Evolutionary conservation across 139 green algal species (phyloP).

Genomic region (Closterium sp.): DNA sequence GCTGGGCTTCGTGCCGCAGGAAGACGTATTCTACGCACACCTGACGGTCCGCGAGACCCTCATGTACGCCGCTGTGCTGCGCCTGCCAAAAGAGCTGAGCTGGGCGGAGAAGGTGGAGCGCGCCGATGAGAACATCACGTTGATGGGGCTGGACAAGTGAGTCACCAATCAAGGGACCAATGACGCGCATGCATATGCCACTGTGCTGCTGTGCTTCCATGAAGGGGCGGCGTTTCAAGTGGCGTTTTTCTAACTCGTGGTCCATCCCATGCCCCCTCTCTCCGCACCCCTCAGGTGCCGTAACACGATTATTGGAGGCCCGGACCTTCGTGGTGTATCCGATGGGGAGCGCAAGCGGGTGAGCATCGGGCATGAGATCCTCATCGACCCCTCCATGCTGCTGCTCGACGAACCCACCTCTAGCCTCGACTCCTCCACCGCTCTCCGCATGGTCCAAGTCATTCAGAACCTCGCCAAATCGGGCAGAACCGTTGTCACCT

Average conservation of each 20-base stretch:
- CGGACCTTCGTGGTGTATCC: constrained; percentile 59
- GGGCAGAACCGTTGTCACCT: constrained; percentile 66
- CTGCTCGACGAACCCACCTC: constrained; percentile 81
- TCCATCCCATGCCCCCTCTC: no score
- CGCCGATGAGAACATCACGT: no score
- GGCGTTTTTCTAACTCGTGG: no score
- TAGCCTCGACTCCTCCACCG: constrained; percentile 87
- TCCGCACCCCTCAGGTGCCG: no score
- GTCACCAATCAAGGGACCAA: no score
- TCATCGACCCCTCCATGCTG: constrained; percentile 85
- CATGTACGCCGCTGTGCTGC: constrained; percentile 37
- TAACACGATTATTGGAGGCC: constrained; percentile 89
- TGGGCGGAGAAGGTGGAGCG: no score
- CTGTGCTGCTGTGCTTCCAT: no score
- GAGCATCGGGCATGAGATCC: constrained; percentile 83
- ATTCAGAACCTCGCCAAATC: constrained; percentile 23
- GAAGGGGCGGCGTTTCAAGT: no score
- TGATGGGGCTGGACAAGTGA: no score
- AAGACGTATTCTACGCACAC: constrained; percentile 51
- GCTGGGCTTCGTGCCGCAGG: background rate
- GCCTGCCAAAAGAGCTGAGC: no score
- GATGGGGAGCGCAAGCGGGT: constrained; percentile 93
- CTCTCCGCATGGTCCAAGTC: constrained; percentile 37
- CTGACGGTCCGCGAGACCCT: constrained; percentile 60
- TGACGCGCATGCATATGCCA: no score